These are phyloP conservation scores for Haberlea rhodopensis DNA, from an alignment of 257 asterid species.

Conservation along the genomic window DNA sequence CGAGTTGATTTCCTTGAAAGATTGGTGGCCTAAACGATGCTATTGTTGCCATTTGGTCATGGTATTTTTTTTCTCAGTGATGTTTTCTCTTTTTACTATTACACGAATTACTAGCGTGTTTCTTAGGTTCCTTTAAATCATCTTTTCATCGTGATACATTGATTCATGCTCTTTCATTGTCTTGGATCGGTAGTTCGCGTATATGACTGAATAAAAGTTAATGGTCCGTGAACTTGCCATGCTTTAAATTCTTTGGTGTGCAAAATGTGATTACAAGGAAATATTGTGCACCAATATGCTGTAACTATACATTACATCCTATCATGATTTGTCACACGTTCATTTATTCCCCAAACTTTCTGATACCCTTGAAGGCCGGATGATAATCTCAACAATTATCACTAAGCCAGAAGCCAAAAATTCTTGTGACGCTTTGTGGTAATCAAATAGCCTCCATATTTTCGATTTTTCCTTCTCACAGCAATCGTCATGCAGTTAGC, in stretches of 20 bases:
- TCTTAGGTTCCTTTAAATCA: constrained; percentile 6
- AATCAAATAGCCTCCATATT: constrained; percentile 79
- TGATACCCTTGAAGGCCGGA: not conserved
- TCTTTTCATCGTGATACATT: not conserved
- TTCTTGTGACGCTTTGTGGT: constrained; percentile 91
- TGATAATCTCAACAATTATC: not conserved
- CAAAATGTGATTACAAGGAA: not conserved
- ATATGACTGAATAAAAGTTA: constrained; percentile 11
- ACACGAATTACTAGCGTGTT: not conserved
- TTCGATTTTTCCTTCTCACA: constrained; percentile 70
- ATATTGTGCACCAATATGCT: constrained; percentile 6
- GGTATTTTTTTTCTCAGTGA: not conserved
- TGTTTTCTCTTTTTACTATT: not conserved
- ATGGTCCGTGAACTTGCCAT: constrained; percentile 4
- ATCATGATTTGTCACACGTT: constrained; percentile 6
- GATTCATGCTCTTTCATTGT: constrained; percentile 22
- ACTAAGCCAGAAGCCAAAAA: constrained; percentile 88
- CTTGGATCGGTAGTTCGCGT: constrained; percentile 11
- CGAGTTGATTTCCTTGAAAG: not conserved
- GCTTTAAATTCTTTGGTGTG: constrained; percentile 8
- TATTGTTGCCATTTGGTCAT: too few species aligned
- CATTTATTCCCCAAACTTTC: constrained; percentile 4
- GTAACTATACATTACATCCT: not conserved
- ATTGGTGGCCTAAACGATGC: not conserved
- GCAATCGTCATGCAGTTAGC: constrained; percentile 90